phyloP scores from a whole-genome alignment of 208 protist species.

The Trypanosoma melophagium region DNA sequence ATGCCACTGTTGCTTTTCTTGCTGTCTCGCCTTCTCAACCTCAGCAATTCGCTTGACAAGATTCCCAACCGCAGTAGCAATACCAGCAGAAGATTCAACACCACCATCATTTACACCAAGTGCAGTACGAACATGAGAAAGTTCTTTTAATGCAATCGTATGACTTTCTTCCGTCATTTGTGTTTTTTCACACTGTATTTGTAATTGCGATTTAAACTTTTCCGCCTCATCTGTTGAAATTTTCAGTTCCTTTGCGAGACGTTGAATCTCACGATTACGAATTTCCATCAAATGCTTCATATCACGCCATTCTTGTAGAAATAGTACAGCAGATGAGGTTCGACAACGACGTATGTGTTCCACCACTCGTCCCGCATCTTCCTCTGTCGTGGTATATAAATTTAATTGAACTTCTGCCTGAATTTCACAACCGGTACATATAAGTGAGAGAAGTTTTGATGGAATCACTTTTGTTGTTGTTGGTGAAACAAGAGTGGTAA shows the following conservation, averaged over 20 bases:
- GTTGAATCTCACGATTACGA: constrained; percentile 4
- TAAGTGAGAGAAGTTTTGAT: constrained; percentile 10
- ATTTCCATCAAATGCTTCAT: not conserved
- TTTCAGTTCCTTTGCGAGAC: constrained; percentile 12
- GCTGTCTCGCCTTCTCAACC: not conserved
- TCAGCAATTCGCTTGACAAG: not conserved
- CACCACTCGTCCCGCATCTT: not conserved
- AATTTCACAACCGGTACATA: not conserved
- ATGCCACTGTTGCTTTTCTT: not conserved
- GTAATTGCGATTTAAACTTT: not conserved
- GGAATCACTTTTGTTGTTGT: not conserved
- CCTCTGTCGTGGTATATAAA: too few species aligned
- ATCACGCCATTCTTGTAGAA: constrained; percentile 14
- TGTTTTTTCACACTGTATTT: not conserved
- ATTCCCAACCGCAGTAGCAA: not conserved
- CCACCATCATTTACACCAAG: not conserved
- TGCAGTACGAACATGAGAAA: not conserved
- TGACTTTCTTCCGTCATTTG: not conserved
- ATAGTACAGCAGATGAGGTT: not conserved
- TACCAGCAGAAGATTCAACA: too few species aligned
- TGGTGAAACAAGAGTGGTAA: too few species aligned
- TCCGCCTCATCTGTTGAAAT: not conserved
- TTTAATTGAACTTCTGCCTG: constrained; percentile 14
- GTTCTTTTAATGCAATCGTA: not conserved
- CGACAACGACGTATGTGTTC: not conserved